Evolutionary conservation across 805 yeast species (phyloP).

Genomic region (Candida ipomoeae): DNA sequence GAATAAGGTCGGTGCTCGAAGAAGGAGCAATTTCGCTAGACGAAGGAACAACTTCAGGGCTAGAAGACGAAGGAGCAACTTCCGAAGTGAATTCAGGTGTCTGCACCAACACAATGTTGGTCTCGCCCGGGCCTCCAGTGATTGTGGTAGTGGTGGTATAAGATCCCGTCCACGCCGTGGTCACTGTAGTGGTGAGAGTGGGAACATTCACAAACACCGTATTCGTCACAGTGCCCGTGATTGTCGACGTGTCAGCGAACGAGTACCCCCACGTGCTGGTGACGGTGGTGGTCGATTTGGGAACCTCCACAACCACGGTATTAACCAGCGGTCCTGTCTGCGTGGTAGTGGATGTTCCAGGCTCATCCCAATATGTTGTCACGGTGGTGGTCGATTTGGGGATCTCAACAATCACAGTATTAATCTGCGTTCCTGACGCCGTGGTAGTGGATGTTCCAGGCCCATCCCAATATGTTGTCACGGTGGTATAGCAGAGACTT

Average conservation of each 20-base stretch:
- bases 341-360: not conserved
- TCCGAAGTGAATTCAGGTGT: conserved; percentile 3
- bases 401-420: conserved; percentile 15
- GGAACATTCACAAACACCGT: conserved; percentile 9
- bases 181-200: conserved; percentile 1
- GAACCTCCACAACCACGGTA: not conserved
- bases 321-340: not conserved
- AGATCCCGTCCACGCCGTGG: conserved; percentile 4
- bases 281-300: conserved; percentile 2
- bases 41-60: too few relatives aligned
- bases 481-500: conserved; percentile 6
- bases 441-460: conserved; percentile 1
- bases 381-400: conserved; percentile 5
- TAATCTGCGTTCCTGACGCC: conserved; percentile 7
- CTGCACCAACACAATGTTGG: conserved; percentile 8
- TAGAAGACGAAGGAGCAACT: not conserved
- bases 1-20: too few relatives aligned
- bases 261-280: conserved; percentile 3
- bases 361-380: conserved; percentile 11
- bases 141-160: conserved; percentile 5
- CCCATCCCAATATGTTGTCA: conserved; percentile 4
- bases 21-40: too few relatives aligned
- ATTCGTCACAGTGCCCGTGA: conserved; percentile 6
- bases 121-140: conserved; percentile 4
- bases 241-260: not conserved